Evolutionary conservation across 2,329 filamentous ascomycete genomes (phyloP).

Genomic region (Mycosphaerelloides madeirae): DNA sequence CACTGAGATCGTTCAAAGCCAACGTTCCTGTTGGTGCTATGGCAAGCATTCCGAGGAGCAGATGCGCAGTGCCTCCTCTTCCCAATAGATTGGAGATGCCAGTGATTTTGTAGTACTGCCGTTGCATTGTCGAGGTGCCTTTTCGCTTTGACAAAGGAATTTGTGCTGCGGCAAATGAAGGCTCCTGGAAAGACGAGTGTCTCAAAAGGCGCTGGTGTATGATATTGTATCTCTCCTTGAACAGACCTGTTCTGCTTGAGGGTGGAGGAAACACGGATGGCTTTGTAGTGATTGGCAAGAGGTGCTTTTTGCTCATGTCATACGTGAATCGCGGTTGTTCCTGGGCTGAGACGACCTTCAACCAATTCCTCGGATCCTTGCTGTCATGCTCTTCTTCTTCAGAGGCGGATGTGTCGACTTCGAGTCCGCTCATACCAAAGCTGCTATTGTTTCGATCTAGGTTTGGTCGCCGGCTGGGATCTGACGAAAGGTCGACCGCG

Average conservation of each 20-base stretch:
- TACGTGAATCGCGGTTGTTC: constrained; percentile 77
- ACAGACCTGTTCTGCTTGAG: constrained; percentile 76
- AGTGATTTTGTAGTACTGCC: constrained; percentile 79
- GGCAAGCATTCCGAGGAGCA: constrained; percentile 78
- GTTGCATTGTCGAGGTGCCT: constrained; percentile 51
- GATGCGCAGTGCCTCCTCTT: constrained; percentile 75
- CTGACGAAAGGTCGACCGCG: constrained; percentile 17
- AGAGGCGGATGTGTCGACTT: constrained; percentile 43
- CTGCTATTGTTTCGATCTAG: constrained; percentile 58
- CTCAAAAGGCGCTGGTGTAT: constrained; percentile 87
- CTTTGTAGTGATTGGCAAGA: constrained; percentile 58
- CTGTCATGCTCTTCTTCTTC: constrained; percentile 56
- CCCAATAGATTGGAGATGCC: constrained; percentile 73
- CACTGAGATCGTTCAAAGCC: constrained; percentile 79
- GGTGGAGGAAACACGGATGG: constrained; percentile 61
- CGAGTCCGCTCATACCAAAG: constrained; percentile 52
- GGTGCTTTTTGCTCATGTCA: constrained; percentile 80
- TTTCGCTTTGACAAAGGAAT: constrained; percentile 29
- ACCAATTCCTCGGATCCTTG: constrained; percentile 72
- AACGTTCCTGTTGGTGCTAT: constrained; percentile 76
- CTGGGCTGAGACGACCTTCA: constrained; percentile 78
- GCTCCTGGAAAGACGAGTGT: constrained; percentile 87
- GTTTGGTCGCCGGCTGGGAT: constrained; percentile 27
- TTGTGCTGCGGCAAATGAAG: constrained; percentile 57
- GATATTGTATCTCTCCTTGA: constrained; percentile 85